Conservation (phyloP, 2,329 filamentous ascomycete species). For the Emericellopsis atlantica region DNA sequence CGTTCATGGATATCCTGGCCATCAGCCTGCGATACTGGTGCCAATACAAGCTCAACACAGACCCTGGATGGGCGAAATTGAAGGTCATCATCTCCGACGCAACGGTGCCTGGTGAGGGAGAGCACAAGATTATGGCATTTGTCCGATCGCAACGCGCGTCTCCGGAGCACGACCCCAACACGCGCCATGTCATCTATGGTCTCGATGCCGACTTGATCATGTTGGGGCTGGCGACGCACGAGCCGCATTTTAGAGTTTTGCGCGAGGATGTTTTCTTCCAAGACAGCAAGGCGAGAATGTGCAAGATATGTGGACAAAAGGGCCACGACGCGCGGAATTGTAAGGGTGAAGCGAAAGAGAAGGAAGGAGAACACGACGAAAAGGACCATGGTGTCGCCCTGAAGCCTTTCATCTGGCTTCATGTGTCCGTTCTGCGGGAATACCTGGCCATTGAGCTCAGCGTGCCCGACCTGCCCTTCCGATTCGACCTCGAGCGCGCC, state of each 20-base stretch:
- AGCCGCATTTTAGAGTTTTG: constrained; percentile 90
- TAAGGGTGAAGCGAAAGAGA: constrained; percentile 64
- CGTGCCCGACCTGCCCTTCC: constrained; percentile 71
- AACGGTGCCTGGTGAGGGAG: constrained; percentile 92
- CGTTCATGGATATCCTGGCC: constrained; percentile 96
- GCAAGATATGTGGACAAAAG: constrained; percentile 81
- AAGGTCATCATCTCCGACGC: constrained; percentile 99
- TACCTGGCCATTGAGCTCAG: constrained; percentile 85
- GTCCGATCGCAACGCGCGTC: constrained; percentile 85
- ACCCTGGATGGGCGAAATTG: constrained; percentile 87
- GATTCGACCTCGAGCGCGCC: constrained; percentile 85
- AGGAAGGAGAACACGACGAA: constrained; percentile 68
- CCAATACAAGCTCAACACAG: constrained; percentile 93
- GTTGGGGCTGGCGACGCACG: constrained; percentile 92
- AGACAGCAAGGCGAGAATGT: constrained; percentile 69
- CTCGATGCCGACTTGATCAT: constrained; percentile 98
- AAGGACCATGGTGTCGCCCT: constrained; percentile 57
- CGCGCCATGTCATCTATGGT: constrained; percentile 94
- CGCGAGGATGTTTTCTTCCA: constrained; percentile 95
- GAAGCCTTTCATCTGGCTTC: constrained; percentile 97
- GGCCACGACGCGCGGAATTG: constrained; percentile 86
- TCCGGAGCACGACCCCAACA: constrained; percentile 89
- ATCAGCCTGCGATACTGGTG: constrained; percentile 90
- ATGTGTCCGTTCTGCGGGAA: constrained; percentile 82
- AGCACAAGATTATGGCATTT: constrained; percentile 99